phyloP scores from a whole-genome alignment of 257 asterid genomes.

The Primulina tabacum region DNA sequence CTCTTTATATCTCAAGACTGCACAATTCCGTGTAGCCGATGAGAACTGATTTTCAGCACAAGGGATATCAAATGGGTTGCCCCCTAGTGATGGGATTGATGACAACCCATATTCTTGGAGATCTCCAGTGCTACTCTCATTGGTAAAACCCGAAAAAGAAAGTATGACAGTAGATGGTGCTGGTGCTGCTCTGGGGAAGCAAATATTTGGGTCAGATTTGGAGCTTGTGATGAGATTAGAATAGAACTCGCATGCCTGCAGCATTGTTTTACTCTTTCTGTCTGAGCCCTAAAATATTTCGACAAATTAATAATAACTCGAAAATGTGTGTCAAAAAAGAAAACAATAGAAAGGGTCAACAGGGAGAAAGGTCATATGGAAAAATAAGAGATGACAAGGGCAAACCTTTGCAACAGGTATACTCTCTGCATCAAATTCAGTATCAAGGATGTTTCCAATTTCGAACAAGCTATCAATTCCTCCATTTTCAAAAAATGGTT shows the following conservation, averaged over 20 bases:
- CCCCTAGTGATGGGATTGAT: constrained; percentile 38
- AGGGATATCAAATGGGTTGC: constrained; percentile 28
- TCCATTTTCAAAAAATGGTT: constrained; percentile 35
- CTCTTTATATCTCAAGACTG: constrained; percentile 66
- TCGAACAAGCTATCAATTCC: constrained; percentile 41
- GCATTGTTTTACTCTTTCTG: constrained; percentile 32
- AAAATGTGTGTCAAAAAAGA: neutral
- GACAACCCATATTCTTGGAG: constrained; percentile 40
- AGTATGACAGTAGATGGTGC: constrained; percentile 36
- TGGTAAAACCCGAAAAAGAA: constrained; percentile 35
- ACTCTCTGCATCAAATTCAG: constrained; percentile 30
- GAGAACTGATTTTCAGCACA: constrained; percentile 35
- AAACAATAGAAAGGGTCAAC: neutral
- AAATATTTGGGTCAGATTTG: constrained; percentile 38
- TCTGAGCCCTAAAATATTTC: constrained; percentile 33
- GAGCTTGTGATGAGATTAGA: constrained; percentile 42
- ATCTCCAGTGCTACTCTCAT: constrained; percentile 35
- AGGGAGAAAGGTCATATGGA: constrained; percentile 10
- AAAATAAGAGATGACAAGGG: constrained; percentile 4
- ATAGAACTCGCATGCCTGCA: constrained; percentile 40
- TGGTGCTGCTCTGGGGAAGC: constrained; percentile 28
- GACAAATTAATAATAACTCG: neutral
- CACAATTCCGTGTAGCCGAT: constrained; percentile 48
- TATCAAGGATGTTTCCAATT: constrained; percentile 24
- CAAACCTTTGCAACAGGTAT: constrained; percentile 30